These are phyloP conservation scores for Pelagophyceae sp. DNA, from an alignment of 352 stramenopile genomes.

Conservation along the genomic window DNA sequence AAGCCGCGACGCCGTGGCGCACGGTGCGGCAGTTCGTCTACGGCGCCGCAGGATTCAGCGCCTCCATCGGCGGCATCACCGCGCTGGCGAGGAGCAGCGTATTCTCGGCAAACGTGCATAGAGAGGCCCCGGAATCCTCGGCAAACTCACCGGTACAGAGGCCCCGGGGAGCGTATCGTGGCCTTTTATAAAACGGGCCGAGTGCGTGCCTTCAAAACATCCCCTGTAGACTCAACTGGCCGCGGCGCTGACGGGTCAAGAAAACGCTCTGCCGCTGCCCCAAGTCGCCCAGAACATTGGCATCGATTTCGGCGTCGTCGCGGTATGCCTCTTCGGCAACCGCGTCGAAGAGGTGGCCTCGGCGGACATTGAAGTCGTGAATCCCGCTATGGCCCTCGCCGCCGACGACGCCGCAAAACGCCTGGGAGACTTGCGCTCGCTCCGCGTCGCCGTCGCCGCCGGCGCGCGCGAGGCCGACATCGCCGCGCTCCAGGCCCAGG, in stretches of 20 bases:
- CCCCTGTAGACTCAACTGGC: not conserved
- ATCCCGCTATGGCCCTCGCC: not conserved
- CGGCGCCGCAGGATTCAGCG: not conserved
- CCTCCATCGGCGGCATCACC: not conserved
- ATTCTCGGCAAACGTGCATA: too few species aligned
- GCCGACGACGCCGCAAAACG: not conserved
- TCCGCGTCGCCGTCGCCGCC: not conserved
- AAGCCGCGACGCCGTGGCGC: slow-evolving; percentile 6
- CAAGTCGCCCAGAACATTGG: not conserved
- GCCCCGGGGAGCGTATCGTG: too few species aligned
- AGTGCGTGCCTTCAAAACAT: too few species aligned
- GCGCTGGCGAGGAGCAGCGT: too few species aligned
- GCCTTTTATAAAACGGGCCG: too few species aligned
- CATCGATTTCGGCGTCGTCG: slow-evolving; percentile 11
- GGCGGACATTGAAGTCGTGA: not conserved
- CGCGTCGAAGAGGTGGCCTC: not conserved
- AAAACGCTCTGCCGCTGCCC: not conserved
- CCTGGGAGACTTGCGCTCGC: not conserved
- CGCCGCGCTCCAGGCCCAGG: not conserved
- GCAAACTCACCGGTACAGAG: too few species aligned
- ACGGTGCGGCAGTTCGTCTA: slow-evolving; percentile 11
- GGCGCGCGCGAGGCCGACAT: not conserved
- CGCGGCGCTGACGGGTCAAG: not conserved
- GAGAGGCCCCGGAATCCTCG: too few species aligned
- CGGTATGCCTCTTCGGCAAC: not conserved